Conservation (phyloP, 2,329 filamentous ascomycete genomes). For the Pseudogymnoascus pannorum region DNA sequence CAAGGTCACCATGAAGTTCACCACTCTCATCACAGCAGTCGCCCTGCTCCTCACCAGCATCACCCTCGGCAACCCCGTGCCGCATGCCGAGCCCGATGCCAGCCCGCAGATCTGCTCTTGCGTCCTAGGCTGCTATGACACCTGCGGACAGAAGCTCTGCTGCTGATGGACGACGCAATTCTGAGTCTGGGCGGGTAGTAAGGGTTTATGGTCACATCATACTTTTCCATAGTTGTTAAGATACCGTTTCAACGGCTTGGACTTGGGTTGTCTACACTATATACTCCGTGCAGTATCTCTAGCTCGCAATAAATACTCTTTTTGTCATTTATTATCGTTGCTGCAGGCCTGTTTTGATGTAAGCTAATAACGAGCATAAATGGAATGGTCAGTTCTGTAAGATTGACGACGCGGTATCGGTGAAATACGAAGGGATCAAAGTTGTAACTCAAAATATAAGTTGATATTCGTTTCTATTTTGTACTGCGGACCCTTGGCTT, state of each 20-base stretch:
- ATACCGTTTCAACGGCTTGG: background rate
- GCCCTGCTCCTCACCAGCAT: background rate
- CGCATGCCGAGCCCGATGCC: background rate
- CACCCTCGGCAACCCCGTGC: background rate
- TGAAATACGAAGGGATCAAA: too few relatives aligned
- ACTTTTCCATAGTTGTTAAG: background rate
- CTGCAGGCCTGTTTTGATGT: background rate
- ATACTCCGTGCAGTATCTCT: background rate
- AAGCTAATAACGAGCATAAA: background rate
- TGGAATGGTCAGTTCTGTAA: background rate
- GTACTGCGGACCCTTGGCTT: too few relatives aligned
- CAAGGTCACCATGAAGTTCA: conserved; percentile 6
- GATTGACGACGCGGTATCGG: too few relatives aligned
- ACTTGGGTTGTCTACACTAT: background rate
- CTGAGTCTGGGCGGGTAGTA: background rate
- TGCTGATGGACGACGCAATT: background rate
- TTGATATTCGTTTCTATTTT: too few relatives aligned
- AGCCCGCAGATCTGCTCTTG: background rate
- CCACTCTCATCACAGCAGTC: background rate
- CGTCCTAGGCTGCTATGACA: background rate
- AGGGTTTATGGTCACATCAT: background rate
- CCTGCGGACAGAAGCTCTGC: background rate
- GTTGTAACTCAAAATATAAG: too few relatives aligned
- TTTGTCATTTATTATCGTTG: background rate
- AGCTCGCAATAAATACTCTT: background rate